phyloP scores from a whole-genome alignment of 306 rosid genomes.

The Crotalaria pallida region DNA sequence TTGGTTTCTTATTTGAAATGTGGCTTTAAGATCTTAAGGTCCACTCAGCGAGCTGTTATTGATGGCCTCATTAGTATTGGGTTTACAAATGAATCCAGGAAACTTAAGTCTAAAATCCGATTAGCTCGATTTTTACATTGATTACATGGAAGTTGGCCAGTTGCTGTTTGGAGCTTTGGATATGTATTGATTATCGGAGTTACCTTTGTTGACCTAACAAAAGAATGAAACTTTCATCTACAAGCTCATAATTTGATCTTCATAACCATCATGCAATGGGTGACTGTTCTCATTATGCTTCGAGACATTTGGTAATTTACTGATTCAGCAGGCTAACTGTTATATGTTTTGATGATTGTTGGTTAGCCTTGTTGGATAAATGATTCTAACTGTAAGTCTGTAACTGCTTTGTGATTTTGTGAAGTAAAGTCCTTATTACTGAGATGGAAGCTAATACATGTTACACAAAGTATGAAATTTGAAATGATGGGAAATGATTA shows the following conservation, averaged over 20 bases:
- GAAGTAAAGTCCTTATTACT: neutral
- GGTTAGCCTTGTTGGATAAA: neutral
- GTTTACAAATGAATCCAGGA: slow-evolving; percentile 54
- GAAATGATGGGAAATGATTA: neutral
- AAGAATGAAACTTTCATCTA: neutral
- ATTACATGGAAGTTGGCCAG: slow-evolving; percentile 10
- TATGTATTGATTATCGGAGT: neutral
- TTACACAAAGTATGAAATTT: neutral
- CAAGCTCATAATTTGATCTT: neutral
- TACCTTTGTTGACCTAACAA: neutral
- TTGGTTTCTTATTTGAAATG: slow-evolving; percentile 45
- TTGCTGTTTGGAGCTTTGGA: neutral
- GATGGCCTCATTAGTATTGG: slow-evolving; percentile 54
- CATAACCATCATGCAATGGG: neutral
- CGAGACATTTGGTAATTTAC: neutral
- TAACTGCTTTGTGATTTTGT: slow-evolving; percentile 1
- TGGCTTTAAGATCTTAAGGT: slow-evolving; percentile 43
- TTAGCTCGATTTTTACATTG: slow-evolving; percentile 33
- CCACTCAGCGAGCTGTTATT: slow-evolving; percentile 61
- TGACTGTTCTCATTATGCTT: neutral
- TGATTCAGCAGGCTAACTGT: neutral
- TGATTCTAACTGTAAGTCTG: neutral
- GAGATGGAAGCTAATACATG: neutral
- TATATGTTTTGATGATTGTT: neutral
- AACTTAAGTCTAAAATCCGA: slow-evolving; percentile 38